Percentiles rank a stretch among this genome's conserved stretches.
Conservation (phyloP, 2,329 filamentous ascomycete genomes). For the Sporothrix inflata region DNA sequence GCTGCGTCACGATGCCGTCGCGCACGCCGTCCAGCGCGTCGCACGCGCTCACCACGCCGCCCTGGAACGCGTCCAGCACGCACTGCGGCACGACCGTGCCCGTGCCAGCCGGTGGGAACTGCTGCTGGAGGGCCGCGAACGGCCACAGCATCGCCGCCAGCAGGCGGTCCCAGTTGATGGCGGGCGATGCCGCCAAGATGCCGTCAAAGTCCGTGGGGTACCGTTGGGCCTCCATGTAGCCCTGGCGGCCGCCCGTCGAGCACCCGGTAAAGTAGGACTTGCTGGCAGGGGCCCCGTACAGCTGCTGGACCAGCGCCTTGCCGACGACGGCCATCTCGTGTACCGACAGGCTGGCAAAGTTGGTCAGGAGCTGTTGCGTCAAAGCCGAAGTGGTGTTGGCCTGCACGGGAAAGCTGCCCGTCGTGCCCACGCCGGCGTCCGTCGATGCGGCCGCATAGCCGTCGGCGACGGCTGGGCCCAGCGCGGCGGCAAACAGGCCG, state of each 20-base stretch:
- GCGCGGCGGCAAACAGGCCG: neutral
- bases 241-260: neutral
- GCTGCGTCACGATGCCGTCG: neutral
- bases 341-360: neutral
- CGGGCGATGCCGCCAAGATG: conserved; percentile 52
- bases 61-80: conserved; percentile 2
- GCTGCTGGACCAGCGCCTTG: neutral
- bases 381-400: neutral
- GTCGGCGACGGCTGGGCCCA: neutral
- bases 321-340: conserved; percentile 1
- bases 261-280: neutral
- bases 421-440: neutral
- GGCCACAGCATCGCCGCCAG: conserved; percentile 35
- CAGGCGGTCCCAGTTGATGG: conserved; percentile 45
- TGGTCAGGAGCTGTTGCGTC: neutral
- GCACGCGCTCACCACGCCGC: neutral
- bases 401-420: neutral
- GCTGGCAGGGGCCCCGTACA: neutral
- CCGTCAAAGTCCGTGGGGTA: conserved; percentile 60
- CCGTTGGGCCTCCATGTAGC: conserved; percentile 48
- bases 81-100: neutral
- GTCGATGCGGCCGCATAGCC: neutral
- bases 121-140: conserved; percentile 42
- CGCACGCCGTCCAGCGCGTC: neutral
- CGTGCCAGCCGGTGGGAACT: neutral